These are phyloP conservation scores for Moniliophthora roreri DNA, from an alignment of 1,284 basidiomycete species.

Conservation along the genomic window DNA sequence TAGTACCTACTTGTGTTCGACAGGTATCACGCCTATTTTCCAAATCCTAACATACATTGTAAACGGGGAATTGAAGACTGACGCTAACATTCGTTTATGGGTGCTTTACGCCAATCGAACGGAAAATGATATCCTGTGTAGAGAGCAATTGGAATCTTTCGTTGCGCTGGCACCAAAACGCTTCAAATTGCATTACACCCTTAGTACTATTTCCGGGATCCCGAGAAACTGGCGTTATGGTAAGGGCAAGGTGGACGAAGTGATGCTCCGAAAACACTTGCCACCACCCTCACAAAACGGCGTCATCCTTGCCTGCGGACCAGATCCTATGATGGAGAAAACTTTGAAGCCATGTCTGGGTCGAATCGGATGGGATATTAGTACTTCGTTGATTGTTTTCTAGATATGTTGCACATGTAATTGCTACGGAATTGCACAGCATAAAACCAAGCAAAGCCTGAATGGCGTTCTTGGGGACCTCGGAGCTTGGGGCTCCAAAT, in stretches of 20 bases:
- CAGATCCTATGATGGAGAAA: slow-evolving; percentile 39
- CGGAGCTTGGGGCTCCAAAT: too few species aligned
- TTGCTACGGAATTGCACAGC: background rate
- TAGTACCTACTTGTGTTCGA: too few species aligned
- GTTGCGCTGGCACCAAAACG: slow-evolving; percentile 26
- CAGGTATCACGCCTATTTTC: slow-evolving; percentile 62
- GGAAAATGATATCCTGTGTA: slow-evolving; percentile 53
- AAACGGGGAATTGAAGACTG: slow-evolving; percentile 34
- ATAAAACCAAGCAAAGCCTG: background rate
- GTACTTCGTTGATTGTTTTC: background rate
- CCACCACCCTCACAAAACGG: slow-evolving; percentile 38
- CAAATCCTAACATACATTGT: slow-evolving; percentile 54
- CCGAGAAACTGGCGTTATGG: slow-evolving; percentile 41
- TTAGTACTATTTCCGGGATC: slow-evolving; percentile 30
- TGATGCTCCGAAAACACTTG: slow-evolving; percentile 40
- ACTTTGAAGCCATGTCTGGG: too few species aligned
- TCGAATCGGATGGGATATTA: too few species aligned
- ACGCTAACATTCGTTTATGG: slow-evolving; percentile 43
- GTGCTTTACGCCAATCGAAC: slow-evolving; percentile 53
- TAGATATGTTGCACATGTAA: background rate
- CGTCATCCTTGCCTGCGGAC: slow-evolving; percentile 55
- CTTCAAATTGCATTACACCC: slow-evolving; percentile 47
- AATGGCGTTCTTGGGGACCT: too few species aligned
- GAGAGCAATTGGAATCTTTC: slow-evolving; percentile 49
- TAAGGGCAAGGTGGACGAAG: slow-evolving; percentile 41